Evolutionary conservation across 139 green algal genomes (phyloP), one percentile per base, ranked within the genome.

Genomic region (Auxenochlorella pyrenoidosa): DNA sequence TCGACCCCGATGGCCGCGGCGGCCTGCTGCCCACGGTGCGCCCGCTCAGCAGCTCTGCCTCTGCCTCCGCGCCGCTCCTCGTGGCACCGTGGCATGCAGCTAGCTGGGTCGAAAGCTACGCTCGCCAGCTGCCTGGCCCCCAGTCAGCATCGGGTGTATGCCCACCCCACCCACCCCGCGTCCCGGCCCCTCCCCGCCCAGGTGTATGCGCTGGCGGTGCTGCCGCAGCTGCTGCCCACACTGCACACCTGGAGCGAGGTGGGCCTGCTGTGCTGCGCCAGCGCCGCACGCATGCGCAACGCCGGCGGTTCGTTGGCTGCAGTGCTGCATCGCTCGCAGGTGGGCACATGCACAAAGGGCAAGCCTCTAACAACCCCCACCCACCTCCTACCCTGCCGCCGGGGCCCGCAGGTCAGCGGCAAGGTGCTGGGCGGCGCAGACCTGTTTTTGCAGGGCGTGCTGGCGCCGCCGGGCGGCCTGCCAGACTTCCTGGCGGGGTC

Each of bases 361-460:
- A n/a, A n/a, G n/a, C n/a, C n/a, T n/a, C n/a, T n/a, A n/a, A n/a
- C n/a, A n/a, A n/a, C n/a, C n/a, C n/a, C n/a, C n/a, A n/a, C n/a
- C n/a, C n/a, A n/a, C n/a, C n/a, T n/a, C n/a, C n/a, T n/a, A n/a
- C n/a, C n/a, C n/a, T n/a, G n/a, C n/a, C 30, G n/a, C 3, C 68
- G 68, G 30, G 3, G 22, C 32, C 68, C 3, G 70, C 34, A 63
- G 54, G 54, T 63, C 43, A 63, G 60, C 40, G 51, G 51, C 70
- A 79, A 81, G 73, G 41, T 91, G 44, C 68, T 91, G 38, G 65
- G 65, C 24, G 88, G 88, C 8, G 88, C 82, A 34, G 89, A 92
- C 43, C 80, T 92, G 6, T 92, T 92, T 54, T 41, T 90, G n/a
- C 89, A 92, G 66, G 89, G 89, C 0, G 65, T 92, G 43, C 40